Evolutionary conservation across 2,329 filamentous ascomycete genomes (phyloP).

Genomic region (Aspergillus ustus): DNA sequence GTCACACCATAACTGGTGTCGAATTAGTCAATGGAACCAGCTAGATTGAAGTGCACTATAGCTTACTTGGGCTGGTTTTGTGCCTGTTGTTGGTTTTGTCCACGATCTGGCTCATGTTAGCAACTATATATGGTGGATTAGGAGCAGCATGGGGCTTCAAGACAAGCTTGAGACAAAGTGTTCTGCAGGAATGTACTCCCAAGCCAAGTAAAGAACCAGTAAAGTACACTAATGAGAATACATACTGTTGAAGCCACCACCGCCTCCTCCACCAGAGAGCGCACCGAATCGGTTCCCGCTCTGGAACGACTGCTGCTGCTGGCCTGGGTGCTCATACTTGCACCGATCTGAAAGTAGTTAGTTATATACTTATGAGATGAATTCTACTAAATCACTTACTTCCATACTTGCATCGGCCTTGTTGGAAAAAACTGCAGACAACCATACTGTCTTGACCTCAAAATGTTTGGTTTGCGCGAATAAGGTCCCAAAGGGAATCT

Average conservation of each 20-base stretch:
- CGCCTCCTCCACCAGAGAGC: conserved; percentile 42
- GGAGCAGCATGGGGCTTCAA: neutral
- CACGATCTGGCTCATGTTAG: conserved; percentile 22
- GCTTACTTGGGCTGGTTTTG: conserved; percentile 33
- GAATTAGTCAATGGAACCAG: conserved; percentile 24
- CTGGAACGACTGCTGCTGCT: conserved; percentile 33
- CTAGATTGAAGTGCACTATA: neutral
- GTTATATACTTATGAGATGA: neutral
- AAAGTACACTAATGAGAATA: neutral
- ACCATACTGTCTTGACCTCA: conserved; percentile 39
- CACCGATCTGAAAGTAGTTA: conserved; percentile 55
- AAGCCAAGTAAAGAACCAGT: neutral
- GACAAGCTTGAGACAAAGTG: neutral
- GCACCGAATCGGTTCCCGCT: conserved; percentile 65
- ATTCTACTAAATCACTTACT: conserved; percentile 48
- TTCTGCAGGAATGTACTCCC: neutral
- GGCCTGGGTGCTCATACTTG: conserved; percentile 62
- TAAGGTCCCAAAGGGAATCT: neutral
- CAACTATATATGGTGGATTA: neutral
- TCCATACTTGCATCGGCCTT: conserved; percentile 69
- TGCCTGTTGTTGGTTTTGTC: conserved; percentile 24
- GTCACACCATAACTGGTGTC: conserved; percentile 57
- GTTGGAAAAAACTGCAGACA: conserved; percentile 67
- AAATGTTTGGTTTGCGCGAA: neutral
- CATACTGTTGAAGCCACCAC: conserved; percentile 47